Percentiles rank a stretch among this genome's conserved stretches.
phyloP scores from a whole-genome alignment of 2,329 filamentous ascomycete genomes.

The Fusarium sp. region DNA sequence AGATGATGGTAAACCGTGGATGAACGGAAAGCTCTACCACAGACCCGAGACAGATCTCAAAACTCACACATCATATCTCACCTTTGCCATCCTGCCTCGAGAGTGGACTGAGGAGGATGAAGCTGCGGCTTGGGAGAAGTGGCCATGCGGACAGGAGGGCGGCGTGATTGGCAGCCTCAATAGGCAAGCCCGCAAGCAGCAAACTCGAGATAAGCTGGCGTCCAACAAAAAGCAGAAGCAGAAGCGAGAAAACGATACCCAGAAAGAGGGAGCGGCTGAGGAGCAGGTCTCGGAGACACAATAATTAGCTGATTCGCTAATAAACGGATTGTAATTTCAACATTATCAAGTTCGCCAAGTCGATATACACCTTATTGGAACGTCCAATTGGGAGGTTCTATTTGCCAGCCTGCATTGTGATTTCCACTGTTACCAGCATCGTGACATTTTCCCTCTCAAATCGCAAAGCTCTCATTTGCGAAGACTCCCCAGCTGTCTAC shows the following conservation, averaged over 20 bases:
- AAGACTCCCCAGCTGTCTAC: slow-evolving; percentile 2
- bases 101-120: slow-evolving; percentile 90
- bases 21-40: slow-evolving; percentile 81
- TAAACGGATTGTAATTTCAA: slow-evolving; percentile 13
- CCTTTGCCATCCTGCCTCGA: slow-evolving; percentile 89
- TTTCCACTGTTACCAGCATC: neutral
- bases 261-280: slow-evolving; percentile 29
- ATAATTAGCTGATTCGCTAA: slow-evolving; percentile 17
- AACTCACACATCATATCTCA: slow-evolving; percentile 96
- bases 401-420: slow-evolving; percentile 7
- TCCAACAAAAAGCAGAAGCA: slow-evolving; percentile 58
- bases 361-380: neutral
- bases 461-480: slow-evolving; percentile 3
- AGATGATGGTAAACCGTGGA: slow-evolving; percentile 66
- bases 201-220: slow-evolving; percentile 64
- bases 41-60: slow-evolving; percentile 89
- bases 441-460: slow-evolving; percentile 14
- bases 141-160: slow-evolving; percentile 68
- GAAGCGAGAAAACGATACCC: slow-evolving; percentile 44
- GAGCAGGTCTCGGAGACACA: slow-evolving; percentile 28
- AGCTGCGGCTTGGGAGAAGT: slow-evolving; percentile 69
- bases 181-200: slow-evolving; percentile 65
- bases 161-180: slow-evolving; percentile 65
- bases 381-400: slow-evolving; percentile 5
- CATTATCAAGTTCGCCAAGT: slow-evolving; percentile 2